A percentile compares a stretch with the other conserved stretches of the same genome.
Evolutionary conservation across 139 green algal genomes (phyloP).

Genomic region (Auxenochlorella pyrenoidosa): DNA sequence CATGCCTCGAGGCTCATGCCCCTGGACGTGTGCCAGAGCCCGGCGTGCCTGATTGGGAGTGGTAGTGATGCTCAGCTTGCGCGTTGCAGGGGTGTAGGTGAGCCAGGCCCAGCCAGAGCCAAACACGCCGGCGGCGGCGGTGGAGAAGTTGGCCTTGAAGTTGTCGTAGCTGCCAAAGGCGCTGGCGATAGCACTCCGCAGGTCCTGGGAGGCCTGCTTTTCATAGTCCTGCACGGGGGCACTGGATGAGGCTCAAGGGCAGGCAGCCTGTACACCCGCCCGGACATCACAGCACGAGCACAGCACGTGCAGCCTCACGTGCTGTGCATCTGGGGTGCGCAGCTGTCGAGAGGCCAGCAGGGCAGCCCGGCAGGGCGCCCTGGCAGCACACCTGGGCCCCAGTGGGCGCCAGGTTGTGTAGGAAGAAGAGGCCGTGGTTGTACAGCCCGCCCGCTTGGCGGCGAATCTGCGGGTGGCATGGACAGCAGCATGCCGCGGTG

Average conservation of each 20-base stretch:
- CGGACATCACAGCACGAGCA: no score
- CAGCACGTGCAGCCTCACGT: no score
- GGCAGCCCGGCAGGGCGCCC: neutral
- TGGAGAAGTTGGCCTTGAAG: conserved; percentile 56
- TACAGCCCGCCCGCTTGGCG: conserved; percentile 29
- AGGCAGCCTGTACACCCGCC: neutral
- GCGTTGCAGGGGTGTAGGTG: neutral
- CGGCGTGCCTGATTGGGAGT: conserved; percentile 61
- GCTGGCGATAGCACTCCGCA: conserved; percentile 46
- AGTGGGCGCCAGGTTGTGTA: conserved; percentile 24
- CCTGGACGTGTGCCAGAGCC: neutral
- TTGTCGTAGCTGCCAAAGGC: conserved; percentile 62
- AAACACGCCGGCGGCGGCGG: conserved; percentile 55
- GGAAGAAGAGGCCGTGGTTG: conserved; percentile 34
- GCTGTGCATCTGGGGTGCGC: no score
- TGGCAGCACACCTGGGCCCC: neutral
- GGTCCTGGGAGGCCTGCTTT: neutral
- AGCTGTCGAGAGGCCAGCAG: no score
- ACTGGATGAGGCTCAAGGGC: neutral
- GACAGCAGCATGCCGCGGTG: neutral
- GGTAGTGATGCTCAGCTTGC: conserved; percentile 55
- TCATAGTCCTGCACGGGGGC: neutral
- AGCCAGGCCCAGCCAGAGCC: conserved; percentile 67
- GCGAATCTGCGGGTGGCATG: neutral
- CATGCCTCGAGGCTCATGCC: no score